phyloP scores from a whole-genome alignment of 2,329 filamentous ascomycete species.

The Colletotrichum sp. region DNA sequence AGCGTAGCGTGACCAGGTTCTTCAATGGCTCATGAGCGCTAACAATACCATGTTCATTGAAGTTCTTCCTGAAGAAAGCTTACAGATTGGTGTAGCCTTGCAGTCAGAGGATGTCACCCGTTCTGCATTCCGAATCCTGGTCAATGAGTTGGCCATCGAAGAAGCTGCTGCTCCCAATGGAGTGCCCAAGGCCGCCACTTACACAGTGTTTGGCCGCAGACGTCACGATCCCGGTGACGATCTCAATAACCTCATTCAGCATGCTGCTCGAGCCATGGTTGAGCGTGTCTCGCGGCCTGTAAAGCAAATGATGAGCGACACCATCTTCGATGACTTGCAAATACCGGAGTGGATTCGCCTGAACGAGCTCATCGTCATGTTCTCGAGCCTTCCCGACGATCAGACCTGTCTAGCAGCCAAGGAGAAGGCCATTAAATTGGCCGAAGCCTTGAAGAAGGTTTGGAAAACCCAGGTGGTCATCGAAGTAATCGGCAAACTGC shows the following conservation, averaged over 20 bases:
- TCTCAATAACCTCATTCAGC: constrained; percentile 61
- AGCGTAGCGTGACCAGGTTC: constrained; percentile 49
- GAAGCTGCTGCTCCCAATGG: constrained; percentile 30
- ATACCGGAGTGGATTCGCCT: constrained; percentile 40
- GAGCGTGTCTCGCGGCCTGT: constrained; percentile 45
- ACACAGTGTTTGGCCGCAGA: constrained; percentile 50
- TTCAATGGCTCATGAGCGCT: constrained; percentile 62
- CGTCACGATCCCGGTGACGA: constrained; percentile 57
- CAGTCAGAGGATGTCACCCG: constrained; percentile 47
- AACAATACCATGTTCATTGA: constrained; percentile 66
- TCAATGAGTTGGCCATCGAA: constrained; percentile 65
- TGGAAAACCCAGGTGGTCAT: neutral
- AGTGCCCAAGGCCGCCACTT: constrained; percentile 11
- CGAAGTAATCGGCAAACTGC: neutral
- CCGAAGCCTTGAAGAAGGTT: constrained; percentile 1
- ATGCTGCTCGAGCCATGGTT: constrained; percentile 59
- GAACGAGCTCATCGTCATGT: constrained; percentile 27
- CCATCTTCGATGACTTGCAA: constrained; percentile 33
- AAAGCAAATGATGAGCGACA: constrained; percentile 35
- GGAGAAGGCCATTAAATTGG: constrained; percentile 24
- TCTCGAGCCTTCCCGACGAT: constrained; percentile 16
- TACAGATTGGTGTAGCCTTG: constrained; percentile 60
- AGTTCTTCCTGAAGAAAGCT: constrained; percentile 64
- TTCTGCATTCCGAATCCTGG: constrained; percentile 63
- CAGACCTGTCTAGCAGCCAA: constrained; percentile 1